Conservation (phyloP, 768 basidiomycete species). For the Pisolithus marmoratus region DNA sequence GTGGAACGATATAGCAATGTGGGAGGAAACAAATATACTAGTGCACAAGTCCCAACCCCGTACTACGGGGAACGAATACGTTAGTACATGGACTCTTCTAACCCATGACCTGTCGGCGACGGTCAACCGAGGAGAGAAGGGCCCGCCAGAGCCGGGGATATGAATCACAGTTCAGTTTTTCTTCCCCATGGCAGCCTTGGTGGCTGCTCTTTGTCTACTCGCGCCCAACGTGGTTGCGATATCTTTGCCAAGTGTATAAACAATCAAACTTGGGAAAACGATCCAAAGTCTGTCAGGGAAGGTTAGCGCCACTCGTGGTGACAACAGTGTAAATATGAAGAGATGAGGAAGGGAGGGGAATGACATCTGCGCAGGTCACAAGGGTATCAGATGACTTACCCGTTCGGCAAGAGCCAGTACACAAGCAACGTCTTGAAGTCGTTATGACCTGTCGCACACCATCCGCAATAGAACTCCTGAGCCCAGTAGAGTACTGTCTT, state of each 20-base stretch:
- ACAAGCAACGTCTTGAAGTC: constrained; percentile 40
- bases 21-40: no score
- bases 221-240: constrained; percentile 40
- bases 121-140: no score
- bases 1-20: no score
- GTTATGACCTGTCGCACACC: constrained; percentile 76
- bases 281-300: constrained; percentile 60
- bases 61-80: no score
- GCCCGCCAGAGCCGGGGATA: no score
- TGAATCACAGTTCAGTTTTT: neutral
- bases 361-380: no score
- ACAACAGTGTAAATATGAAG: neutral
- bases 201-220: constrained; percentile 16
- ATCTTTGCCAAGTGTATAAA: constrained; percentile 57
- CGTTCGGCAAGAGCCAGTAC: constrained; percentile 75
- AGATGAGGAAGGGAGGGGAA: neutral
- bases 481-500: constrained; percentile 83
- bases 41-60: no score
- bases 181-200: constrained; percentile 31
- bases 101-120: no score
- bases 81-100: no score
- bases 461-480: constrained; percentile 75
- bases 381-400: constrained; percentile 38
- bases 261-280: constrained; percentile 58
- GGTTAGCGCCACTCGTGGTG: neutral